Base-by-base conservation (phyloP, 768 basidiomycete species). In the Naganishia randhawae region DNA sequence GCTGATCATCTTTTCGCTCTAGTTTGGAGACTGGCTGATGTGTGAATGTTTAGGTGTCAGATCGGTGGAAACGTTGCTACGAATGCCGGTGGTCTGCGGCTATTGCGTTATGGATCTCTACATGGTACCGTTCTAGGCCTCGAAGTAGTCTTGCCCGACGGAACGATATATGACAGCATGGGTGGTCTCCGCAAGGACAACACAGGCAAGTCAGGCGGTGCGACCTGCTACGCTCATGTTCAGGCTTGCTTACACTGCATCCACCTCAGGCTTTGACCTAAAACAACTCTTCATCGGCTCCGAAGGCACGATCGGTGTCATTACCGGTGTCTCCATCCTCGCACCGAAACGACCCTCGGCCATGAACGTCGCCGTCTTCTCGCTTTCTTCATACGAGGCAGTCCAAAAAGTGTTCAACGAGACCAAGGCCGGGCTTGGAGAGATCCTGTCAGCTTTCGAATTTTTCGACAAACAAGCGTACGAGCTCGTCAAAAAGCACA, bases 281-380 rank as follows among this genome's bases (percentile, higher is more conserved):
- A 98, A 99, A 80, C 96, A 99, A 75, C 85, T 99, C 19, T 99
- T 98, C 81, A 96, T 99, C 72, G 96, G 96, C 14, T 88, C 90
- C 7, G 96, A 99, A 78, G 96, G 96, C 62, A 97, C 95, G 0
- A 87, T 99, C 27, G 96, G 96, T 51, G 84, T 99, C 65, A 87
- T 99, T 69, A 99, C 96, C 13, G 96, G 86, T 27, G 90, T 97
- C 42, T 96, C 94, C 3, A 94, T 99, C 76, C 84, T 97, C 69
- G 91, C 94, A 25, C 90, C 96, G 83, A 90, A 53, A 84, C 89
- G 70, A 87, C 81, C 82, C 8, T 72, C 75, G 74, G 88, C 93
- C 5, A 87, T 89, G 62, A 94, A 91, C 79, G 95, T 96, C 74
- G 87, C 94, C 71, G 89, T 99, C 71, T 85, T 99, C 54, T 91